Evolutionary conservation across 2,329 filamentous ascomycete genomes (phyloP), one percentile per base, ranked within the genome.

Genomic region (Monosporascus sp.): DNA sequence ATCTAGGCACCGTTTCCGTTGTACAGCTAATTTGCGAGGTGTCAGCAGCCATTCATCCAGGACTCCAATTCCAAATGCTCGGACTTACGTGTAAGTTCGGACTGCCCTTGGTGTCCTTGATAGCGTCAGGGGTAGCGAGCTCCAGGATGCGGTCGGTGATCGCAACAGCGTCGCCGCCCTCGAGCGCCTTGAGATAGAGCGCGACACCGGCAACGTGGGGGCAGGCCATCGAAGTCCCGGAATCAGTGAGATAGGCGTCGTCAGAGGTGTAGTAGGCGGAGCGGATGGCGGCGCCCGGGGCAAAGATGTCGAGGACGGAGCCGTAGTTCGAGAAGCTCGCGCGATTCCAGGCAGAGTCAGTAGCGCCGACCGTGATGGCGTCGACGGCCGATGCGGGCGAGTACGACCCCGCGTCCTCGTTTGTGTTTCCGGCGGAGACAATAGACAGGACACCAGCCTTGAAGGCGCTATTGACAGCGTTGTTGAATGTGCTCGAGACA

Each of bases 131-230:
- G n/a, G 14, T 22, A 27, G 43, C 43, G 24, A 46, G 43, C 22
- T 46, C 43, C 22, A 26, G 14, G 43, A 46, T 27, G 22, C 43
- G 22, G 11, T 17, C 14, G 2, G 11, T 17, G 43, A 46, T 27
- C 22, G 24, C 43, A 22, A 24, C 43, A 6, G 43, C 43, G 24
- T 17, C 26, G 5, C 24, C 24, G 14, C 24, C 43, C 43, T 26
- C 43, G 22, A 46, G 43, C 2, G 43, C 24, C 43, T n/a, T 47
- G 5, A 79, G 58, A 60, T 79, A 80, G 1, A 72, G 71, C 11
- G 72, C 74, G 2, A 80, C 58, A 40, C 77, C 77, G 48, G 73
- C 70, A 54, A 79, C 69, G 53, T 77, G 75, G 2, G 76, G 76
- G 5, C 70, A 66, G 8, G 76, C 73, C 76, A 78, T 79, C 1